Conservation (phyloP, 1,139 yeast species). For the Saccharomyces hybrid region DNA sequence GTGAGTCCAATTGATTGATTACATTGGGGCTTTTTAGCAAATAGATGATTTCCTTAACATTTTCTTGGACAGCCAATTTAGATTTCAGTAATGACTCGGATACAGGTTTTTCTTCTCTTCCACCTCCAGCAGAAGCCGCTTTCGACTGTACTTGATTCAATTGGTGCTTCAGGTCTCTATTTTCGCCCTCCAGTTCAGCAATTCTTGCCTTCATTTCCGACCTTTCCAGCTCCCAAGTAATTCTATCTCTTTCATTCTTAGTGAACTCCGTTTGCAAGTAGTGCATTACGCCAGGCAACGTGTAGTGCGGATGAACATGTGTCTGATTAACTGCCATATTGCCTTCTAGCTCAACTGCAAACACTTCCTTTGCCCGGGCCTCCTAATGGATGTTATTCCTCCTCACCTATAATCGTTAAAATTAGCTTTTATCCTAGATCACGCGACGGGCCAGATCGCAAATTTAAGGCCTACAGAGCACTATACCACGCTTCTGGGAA, state of each 20-base stretch:
- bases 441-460: background rate
- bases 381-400: background rate
- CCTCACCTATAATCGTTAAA: background rate
- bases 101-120: conserved; percentile 3
- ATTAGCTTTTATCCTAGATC: background rate
- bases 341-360: background rate
- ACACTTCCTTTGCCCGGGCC: background rate
- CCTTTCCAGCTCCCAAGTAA: conserved; percentile 48
- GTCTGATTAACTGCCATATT: background rate
- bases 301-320: conserved; percentile 19
- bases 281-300: conserved; percentile 46
- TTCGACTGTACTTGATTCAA: conserved; percentile 38
- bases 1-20: conserved; percentile 21
- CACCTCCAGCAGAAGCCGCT: conserved; percentile 2
- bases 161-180: conserved; percentile 45
- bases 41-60: conserved; percentile 32
- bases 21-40: conserved; percentile 28
- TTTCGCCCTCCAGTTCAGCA: conserved; percentile 58
- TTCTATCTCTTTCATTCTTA: conserved; percentile 47
- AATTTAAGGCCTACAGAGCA: background rate
- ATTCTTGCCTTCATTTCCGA: conserved; percentile 51
- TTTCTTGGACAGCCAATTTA: conserved; percentile 27
- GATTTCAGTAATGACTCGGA: conserved; percentile 16
- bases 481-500: background rate
- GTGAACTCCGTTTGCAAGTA: conserved; percentile 52